phyloP scores from a whole-genome alignment of 805 yeast genomes.

The Yamadazyma kitorensis region DNA sequence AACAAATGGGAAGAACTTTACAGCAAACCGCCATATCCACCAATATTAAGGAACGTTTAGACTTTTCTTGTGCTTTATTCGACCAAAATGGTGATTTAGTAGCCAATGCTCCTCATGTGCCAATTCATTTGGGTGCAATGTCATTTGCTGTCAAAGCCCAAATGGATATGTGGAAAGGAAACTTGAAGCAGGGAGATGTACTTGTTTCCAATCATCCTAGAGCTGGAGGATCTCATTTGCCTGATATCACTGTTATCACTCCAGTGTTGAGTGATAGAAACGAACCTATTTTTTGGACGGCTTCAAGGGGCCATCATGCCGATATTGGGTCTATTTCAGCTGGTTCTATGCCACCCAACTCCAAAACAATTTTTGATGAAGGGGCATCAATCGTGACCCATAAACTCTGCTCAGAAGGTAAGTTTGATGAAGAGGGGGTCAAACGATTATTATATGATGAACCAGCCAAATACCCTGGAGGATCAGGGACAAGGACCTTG shows the following conservation, averaged over 20 bases:
- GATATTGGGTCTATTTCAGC: conserved; percentile 93
- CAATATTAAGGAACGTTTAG: conserved; percentile 44
- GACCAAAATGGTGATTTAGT: conserved; percentile 42
- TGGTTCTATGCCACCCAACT: conserved; percentile 93
- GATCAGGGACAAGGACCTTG: conserved; percentile 84
- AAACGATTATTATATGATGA: conserved; percentile 59
- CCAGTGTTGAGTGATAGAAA: conserved; percentile 60
- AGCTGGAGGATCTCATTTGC: conserved; percentile 44
- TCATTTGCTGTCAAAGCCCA: conserved; percentile 46
- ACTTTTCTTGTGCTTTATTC: conserved; percentile 45
- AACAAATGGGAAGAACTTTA: conserved; percentile 44
- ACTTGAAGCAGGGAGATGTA: conserved; percentile 40
- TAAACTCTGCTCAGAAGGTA: conserved; percentile 63
- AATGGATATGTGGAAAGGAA: conserved; percentile 37
- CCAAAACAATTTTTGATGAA: conserved; percentile 81
- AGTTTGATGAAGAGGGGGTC: conserved; percentile 71
- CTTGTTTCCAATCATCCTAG: conserved; percentile 41
- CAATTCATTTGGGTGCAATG: conserved; percentile 48
- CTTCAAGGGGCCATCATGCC: conserved; percentile 94
- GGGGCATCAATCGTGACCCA: conserved; percentile 87
- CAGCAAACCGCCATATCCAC: conserved; percentile 46
- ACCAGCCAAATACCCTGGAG: conserved; percentile 80
- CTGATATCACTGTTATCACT: conserved; percentile 79
- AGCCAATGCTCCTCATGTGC: conserved; percentile 46
- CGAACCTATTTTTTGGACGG: conserved; percentile 78